Evolutionary conservation across 176 grass and related monocot species (phyloP), one percentile per base, ranked within the genome.

Genomic region (Oryza australiensis): DNA sequence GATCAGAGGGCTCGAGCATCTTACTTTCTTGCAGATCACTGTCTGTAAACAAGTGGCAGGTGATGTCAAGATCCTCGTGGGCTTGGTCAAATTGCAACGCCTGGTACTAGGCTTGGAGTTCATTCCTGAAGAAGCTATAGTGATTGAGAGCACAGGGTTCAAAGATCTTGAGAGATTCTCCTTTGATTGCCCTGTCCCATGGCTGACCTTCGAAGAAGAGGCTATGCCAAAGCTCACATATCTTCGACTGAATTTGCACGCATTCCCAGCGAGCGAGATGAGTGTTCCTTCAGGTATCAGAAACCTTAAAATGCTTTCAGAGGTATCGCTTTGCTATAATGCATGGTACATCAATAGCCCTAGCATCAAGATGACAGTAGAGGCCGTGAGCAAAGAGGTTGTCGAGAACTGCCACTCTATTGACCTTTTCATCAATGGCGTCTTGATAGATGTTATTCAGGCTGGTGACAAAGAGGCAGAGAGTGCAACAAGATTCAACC

Each of bases 1-100:
- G 78, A 55, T 80, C 23, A 0, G 0, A 3, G 0, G 0, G 22
- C 22, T 55, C 12, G 0, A 11, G 0, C 0, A 0, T 0, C 78
- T 80, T 5, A 3, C 7, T 24, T 55, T 55, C 23, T 0, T 80
- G 22, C 64, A 80, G 68, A 69, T 80, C 64, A 80, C 12, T 0
- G 35, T 37, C 35, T 37, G 35, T 1, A 37, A 37, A 37, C 35
- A 37, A 37, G n/a, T 35, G 34, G 34, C 10, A 16, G 28, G 16
- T 5, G 77, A 55, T 70, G n/a, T 59, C 22, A 55, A 38, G 48
- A 38, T 38, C 10, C 64, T 80, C 3, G 1, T 1, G 27, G 3
- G 1, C 7, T 55, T 80, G 9, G 6, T 7, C 0, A 6, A 26
- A 9, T 20, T 69, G 12, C 13, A 69, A 12, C 2, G 1, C 1